phyloP scores from a whole-genome alignment of 1,139 yeast genomes.

The Yamadazyma membranifaciens region DNA sequence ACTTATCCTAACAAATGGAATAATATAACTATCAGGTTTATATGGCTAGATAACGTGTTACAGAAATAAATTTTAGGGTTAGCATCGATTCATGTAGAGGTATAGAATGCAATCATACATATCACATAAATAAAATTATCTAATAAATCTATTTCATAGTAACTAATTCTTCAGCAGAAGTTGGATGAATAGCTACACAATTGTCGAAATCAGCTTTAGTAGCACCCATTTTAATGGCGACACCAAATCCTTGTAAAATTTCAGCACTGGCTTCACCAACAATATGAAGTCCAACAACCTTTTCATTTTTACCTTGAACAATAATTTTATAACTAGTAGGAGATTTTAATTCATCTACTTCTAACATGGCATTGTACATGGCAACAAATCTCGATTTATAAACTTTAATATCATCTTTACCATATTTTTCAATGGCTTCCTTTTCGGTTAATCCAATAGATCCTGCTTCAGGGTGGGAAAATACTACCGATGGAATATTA shows the following conservation, averaged over 20 bases:
- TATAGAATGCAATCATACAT: no score
- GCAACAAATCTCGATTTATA: constrained; percentile 83
- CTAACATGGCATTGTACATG: constrained; percentile 89
- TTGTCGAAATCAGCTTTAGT: constrained; percentile 92
- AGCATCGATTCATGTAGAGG: no score
- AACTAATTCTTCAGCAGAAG: constrained; percentile 95
- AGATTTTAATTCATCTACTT: constrained; percentile 63
- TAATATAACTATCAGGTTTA: no score
- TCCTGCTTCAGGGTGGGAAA: constrained; percentile 97
- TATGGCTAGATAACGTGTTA: no score
- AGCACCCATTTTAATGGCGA: constrained; percentile 97
- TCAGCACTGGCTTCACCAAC: constrained; percentile 91
- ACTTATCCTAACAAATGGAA: no score
- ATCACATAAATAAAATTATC: no score
- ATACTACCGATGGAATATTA: constrained; percentile 87
- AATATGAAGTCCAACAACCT: constrained; percentile 91
- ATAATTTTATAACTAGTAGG: constrained; percentile 87
- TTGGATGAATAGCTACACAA: constrained; percentile 98
- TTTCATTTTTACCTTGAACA: constrained; percentile 77
- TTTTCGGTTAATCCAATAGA: constrained; percentile 82
- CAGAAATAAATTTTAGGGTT: no score
- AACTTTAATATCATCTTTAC: constrained; percentile 75
- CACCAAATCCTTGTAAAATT: constrained; percentile 97
- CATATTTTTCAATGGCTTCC: constrained; percentile 75
- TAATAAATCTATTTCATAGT: constrained; percentile 51